Conservation (phyloP, 2,329 filamentous ascomycete species). For the Colletotrichum spinosum region DNA sequence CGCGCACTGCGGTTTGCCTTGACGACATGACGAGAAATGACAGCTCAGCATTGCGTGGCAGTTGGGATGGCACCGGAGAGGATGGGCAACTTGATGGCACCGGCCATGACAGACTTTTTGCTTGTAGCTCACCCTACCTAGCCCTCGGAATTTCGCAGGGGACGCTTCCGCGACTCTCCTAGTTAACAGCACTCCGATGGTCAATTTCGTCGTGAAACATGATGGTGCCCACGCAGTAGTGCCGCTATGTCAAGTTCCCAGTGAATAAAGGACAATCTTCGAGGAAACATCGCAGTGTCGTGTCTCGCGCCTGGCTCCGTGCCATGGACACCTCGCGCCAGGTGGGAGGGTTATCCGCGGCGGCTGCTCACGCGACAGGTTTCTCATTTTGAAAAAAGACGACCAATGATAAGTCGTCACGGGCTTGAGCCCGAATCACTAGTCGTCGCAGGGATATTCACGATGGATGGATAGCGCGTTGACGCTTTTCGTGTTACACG, state of each 20-base stretch:
- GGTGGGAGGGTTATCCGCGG: no score
- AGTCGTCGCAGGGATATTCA: constrained; percentile 6
- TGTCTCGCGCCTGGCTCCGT: background rate
- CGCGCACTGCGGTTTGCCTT: constrained; percentile 16
- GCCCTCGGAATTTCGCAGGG: constrained; percentile 25
- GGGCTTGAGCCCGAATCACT: background rate
- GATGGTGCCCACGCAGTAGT: background rate
- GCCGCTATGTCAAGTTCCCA: no score
- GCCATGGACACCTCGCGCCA: background rate
- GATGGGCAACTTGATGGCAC: constrained; percentile 22
- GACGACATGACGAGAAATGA: constrained; percentile 32
- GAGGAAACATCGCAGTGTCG: no score
- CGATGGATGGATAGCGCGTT: constrained; percentile 4
- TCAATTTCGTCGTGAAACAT: constrained; percentile 6
- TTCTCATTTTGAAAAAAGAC: background rate
- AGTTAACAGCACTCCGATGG: constrained; percentile 8
- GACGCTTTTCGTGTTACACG: no score
- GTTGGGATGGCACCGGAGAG: constrained; percentile 19
- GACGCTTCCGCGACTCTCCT: constrained; percentile 18
- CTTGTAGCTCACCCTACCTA: constrained; percentile 12
- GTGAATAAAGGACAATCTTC: no score
- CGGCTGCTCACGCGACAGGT: constrained; percentile 5
- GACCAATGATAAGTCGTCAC: background rate
- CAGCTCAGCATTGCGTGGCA: constrained; percentile 32
- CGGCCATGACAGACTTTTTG: constrained; percentile 18